Conservation (phyloP, 2,329 filamentous ascomycete species). For the Cladosporium sp. region DNA sequence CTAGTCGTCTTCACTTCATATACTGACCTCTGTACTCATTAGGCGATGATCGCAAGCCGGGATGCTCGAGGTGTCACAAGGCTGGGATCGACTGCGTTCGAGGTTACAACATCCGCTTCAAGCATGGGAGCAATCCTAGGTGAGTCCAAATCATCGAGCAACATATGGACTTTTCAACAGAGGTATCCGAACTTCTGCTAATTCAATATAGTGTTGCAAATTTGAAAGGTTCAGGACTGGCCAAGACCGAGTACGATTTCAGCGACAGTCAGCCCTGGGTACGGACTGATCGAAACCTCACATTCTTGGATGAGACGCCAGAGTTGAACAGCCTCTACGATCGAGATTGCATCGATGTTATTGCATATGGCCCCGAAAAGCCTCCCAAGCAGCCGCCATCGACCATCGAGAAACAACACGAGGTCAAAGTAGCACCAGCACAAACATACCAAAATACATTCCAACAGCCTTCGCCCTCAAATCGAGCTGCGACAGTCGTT, state of each 20-base stretch:
- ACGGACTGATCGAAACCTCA: slow-evolving; percentile 27
- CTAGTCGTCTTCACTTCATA: neutral
- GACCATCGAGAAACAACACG: neutral
- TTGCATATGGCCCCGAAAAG: slow-evolving; percentile 11
- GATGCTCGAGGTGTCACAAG: slow-evolving; percentile 28
- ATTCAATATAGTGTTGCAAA: slow-evolving; percentile 19
- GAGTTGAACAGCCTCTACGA: slow-evolving; percentile 32
- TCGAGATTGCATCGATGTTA: slow-evolving; percentile 22
- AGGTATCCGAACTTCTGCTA: neutral
- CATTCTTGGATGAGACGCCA: slow-evolving; percentile 30
- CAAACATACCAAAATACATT: neutral
- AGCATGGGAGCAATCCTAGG: slow-evolving; percentile 30
- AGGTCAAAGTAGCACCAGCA: neutral
- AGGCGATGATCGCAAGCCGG: slow-evolving; percentile 28
- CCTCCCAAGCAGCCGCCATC: neutral
- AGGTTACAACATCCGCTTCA: slow-evolving; percentile 31
- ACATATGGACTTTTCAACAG: neutral
- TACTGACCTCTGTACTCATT: neutral
- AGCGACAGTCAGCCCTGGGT: slow-evolving; percentile 29
- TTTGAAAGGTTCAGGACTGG: slow-evolving; percentile 21
- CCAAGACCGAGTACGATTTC: slow-evolving; percentile 30
- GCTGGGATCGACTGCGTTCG: slow-evolving; percentile 29
- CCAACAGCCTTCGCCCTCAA: slow-evolving; percentile 8
- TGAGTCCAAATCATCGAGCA: slow-evolving; percentile 7
- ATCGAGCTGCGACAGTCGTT: neutral